phyloP scores from a whole-genome alignment of 495 filamentous ascomycete genomes.

The Penicillium macrosclerotiorum region DNA sequence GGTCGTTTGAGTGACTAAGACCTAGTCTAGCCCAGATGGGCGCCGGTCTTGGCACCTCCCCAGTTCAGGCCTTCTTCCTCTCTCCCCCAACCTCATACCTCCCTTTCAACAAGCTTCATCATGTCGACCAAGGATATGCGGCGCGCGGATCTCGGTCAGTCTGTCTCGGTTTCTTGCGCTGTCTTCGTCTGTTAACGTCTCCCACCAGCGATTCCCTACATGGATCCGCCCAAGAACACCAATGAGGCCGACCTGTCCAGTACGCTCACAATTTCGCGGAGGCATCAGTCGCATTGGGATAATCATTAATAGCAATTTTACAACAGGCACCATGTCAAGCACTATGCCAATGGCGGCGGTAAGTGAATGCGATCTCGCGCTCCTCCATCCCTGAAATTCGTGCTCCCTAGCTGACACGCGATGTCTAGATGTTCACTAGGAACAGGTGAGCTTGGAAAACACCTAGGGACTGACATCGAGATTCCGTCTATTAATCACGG shows the following conservation, averaged over 20 bases:
- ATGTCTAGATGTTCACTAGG: slow-evolving; percentile 73
- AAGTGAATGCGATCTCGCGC: slow-evolving; percentile 28
- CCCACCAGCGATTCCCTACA: slow-evolving; percentile 58
- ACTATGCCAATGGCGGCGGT: slow-evolving; percentile 90
- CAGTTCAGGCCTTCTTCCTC: slow-evolving; percentile 12
- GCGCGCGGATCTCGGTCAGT: slow-evolving; percentile 75
- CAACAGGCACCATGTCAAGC: slow-evolving; percentile 67
- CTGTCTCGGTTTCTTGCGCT: not conserved
- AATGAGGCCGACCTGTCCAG: slow-evolving; percentile 54
- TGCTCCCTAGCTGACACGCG: slow-evolving; percentile 16
- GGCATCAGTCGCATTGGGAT: not conserved
- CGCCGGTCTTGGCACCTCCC: slow-evolving; percentile 8
- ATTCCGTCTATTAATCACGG: slow-evolving; percentile 11
- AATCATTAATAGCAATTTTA: slow-evolving; percentile 6
- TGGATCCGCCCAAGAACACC: slow-evolving; percentile 55
- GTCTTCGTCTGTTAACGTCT: slow-evolving; percentile 10
- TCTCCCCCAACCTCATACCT: slow-evolving; percentile 3
- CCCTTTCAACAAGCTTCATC: slow-evolving; percentile 51
- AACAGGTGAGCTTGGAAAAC: slow-evolving; percentile 63
- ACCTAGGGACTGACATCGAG: not conserved
- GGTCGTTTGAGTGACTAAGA: too few relatives aligned
- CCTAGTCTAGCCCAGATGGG: slow-evolving; percentile 12
- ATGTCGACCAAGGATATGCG: slow-evolving; percentile 84
- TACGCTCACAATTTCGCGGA: slow-evolving; percentile 30
- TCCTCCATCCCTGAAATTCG: too few relatives aligned